Base-by-base conservation (phyloP, 108 stramenopile species). In the Phaeodactylum tricornutum region DNA sequence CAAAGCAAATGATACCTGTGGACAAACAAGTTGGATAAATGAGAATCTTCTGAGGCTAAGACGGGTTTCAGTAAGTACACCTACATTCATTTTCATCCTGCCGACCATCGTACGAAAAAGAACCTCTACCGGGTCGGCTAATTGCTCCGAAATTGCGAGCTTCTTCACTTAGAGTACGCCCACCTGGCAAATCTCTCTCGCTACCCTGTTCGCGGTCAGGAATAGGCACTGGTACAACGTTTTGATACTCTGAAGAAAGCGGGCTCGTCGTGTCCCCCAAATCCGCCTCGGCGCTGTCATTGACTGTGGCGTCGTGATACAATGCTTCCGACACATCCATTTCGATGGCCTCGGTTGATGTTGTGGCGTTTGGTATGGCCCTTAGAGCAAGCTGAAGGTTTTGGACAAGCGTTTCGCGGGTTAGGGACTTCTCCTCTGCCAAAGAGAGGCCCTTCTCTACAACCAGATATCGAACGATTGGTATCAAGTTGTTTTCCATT, bases 1-100 rank as follows among this genome's bases (percentile, higher is more conserved):
- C 69, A 22, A 37, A 68, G 52, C 87, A 89, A 27, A 84, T 45
- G 21, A 81, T 79, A 69, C 84, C 83, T 72, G n/a, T n/a, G n/a
- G n/a, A n/a, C n/a, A n/a, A n/a, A n/a, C n/a, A n/a, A n/a, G n/a
- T n/a, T n/a, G n/a, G n/a, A n/a, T n/a, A n/a, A n/a, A n/a, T n/a
- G n/a, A n/a, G n/a, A n/a, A n/a, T 52, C 35, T 12, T 22, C 21
- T 8, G 11, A 8, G 33, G 33, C 16, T 41, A 15, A 41, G 6
- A 15, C 5, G 16, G 8, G 19, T 41, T 20, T 6, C 21, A 15
- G 16, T 41, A 15, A 5, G 5, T 41, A 12, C 33, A 11, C 12
- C 12, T 12, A 34, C 33, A 8, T 8, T 12, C 12, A 11, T 34
- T 34, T 12, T 12, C 33, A 8, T 34, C 33, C 14, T 41, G 39